Evolutionary conservation across 441 rosid species (phyloP).

Genomic region (Aleurites moluccanus): DNA sequence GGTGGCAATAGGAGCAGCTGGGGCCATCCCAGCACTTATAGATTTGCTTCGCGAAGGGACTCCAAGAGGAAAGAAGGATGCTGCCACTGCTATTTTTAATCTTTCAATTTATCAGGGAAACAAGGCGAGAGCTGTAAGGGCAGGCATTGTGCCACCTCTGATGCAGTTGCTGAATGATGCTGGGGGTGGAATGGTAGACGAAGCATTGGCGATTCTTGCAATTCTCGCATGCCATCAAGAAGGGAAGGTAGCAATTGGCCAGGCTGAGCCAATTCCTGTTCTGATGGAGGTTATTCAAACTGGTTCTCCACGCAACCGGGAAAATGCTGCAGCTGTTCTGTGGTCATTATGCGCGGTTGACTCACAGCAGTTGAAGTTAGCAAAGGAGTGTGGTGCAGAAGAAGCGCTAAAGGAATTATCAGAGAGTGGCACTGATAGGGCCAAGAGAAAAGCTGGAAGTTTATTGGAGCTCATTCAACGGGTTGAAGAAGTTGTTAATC

Average conservation of each 20-base stretch:
- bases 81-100: constrained; percentile 93
- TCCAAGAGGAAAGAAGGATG: no score
- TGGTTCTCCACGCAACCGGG: constrained; percentile 90
- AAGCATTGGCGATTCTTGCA: constrained; percentile 87
- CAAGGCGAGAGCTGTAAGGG: constrained; percentile 90
- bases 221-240: constrained; percentile 86
- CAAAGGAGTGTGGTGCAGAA: constrained; percentile 72
- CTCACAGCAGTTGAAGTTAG: constrained; percentile 57
- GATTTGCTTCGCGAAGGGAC: constrained; percentile 75
- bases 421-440: constrained; percentile 91
- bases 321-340: constrained; percentile 80
- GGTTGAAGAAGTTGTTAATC: constrained; percentile 35
- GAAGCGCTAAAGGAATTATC: constrained; percentile 73
- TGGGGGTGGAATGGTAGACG: constrained; percentile 98
- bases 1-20: constrained; percentile 95
- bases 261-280: constrained; percentile 69
- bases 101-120: constrained; percentile 95
- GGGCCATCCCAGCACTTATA: constrained; percentile 92
- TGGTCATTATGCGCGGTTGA: constrained; percentile 78
- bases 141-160: constrained; percentile 78
- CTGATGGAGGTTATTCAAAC: constrained; percentile 76
- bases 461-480: constrained; percentile 76
- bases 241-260: constrained; percentile 78
- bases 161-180: constrained; percentile 77
- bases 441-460: constrained; percentile 88